These are phyloP conservation scores for Candida hungchunana DNA, from an alignment of 805 yeast genomes.

Conservation along the genomic window DNA sequence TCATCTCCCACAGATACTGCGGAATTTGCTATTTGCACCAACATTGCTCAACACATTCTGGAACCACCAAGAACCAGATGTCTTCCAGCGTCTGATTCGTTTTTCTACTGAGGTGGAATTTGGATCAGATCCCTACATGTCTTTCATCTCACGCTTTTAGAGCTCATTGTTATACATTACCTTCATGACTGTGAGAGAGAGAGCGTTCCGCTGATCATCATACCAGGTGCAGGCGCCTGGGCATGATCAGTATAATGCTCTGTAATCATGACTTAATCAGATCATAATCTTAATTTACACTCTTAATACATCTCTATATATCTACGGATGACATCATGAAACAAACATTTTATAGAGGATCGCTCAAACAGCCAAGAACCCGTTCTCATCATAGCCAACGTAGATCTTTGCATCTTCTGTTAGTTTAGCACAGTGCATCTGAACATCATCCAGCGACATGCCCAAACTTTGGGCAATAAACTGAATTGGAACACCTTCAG, in stretches of 20 bases:
- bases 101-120: slow-evolving; percentile 12
- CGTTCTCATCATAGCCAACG: slow-evolving; percentile 63
- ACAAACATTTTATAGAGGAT: too few species aligned
- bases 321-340: too few species aligned
- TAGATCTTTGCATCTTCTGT: slow-evolving; percentile 67
- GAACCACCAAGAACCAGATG: slow-evolving; percentile 13
- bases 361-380: slow-evolving; percentile 48
- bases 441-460: slow-evolving; percentile 45
- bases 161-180: too few species aligned
- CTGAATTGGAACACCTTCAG: slow-evolving; percentile 71
- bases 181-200: too few species aligned
- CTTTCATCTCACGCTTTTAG: slow-evolving; percentile 9
- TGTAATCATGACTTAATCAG: too few species aligned
- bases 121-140: slow-evolving; percentile 19
- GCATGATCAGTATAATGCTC: too few species aligned
- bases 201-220: too few species aligned
- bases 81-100: slow-evolving; percentile 8
- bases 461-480: slow-evolving; percentile 55
- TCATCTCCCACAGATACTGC: slow-evolving; percentile 1
- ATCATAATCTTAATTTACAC: too few species aligned
- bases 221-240: too few species aligned
- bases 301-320: too few species aligned
- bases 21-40: slow-evolving; percentile 1
- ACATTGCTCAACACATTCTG: slow-evolving; percentile 13
- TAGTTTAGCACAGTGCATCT: slow-evolving; percentile 46